These are phyloP conservation scores for Flaveria floridana DNA, from an alignment of 140 eudicot genomes.

Conservation along the genomic window DNA sequence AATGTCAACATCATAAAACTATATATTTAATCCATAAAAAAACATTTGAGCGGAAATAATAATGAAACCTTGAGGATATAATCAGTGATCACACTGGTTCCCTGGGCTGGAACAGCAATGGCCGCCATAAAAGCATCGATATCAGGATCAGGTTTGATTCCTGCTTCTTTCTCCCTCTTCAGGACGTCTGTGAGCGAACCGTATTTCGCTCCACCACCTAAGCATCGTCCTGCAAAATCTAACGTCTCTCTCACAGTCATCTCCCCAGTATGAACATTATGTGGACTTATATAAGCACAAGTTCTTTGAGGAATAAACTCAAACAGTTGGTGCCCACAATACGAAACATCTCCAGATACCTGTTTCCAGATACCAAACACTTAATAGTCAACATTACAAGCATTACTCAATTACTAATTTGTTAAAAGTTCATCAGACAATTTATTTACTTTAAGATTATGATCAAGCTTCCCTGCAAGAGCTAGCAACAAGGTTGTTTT, in stretches of 20 bases:
- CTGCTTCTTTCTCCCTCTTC: constrained; percentile 42
- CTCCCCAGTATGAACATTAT: constrained; percentile 48
- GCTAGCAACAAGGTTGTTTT: constrained; percentile 61
- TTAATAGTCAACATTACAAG: too few relatives aligned
- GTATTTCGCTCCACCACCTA: constrained; percentile 46
- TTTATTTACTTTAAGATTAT: constrained; percentile 38
- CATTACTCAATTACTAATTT: too few relatives aligned
- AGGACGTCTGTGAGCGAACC: constrained; percentile 29
- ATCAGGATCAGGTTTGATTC: constrained; percentile 47
- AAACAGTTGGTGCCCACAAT: constrained; percentile 54
- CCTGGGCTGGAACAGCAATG: constrained; percentile 33
- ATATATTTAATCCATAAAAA: too few relatives aligned
- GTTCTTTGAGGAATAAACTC: constrained; percentile 34
- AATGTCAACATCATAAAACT: background rate
- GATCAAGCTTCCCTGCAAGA: constrained; percentile 49
- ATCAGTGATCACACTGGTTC: constrained; percentile 35
- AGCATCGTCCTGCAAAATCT: constrained; percentile 49
- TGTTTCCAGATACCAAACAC: constrained; percentile 22
- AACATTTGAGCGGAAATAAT: background rate
- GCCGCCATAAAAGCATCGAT: constrained; percentile 52
- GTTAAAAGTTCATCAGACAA: background rate
- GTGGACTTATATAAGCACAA: constrained; percentile 49
- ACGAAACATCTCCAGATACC: constrained; percentile 51
- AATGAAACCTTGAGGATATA: constrained; percentile 48
- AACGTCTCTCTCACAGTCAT: constrained; percentile 63